Conservation (phyloP, 1,284 basidiomycete genomes). For the Macrocystidia cucumis region DNA sequence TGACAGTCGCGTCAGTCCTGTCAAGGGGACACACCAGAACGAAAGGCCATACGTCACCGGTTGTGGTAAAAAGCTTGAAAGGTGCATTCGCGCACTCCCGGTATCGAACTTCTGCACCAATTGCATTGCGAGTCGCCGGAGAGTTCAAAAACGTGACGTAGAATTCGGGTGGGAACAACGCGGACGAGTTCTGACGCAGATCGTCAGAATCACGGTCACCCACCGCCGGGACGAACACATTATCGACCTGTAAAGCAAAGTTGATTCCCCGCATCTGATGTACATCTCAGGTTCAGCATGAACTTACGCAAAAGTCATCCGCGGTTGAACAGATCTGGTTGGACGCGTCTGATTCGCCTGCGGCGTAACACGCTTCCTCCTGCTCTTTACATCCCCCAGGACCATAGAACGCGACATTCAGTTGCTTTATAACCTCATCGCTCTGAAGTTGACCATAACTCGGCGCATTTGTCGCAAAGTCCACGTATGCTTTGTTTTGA, state of each 20-base stretch:
- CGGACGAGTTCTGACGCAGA: slow-evolving; percentile 42
- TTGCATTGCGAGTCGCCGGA: slow-evolving; percentile 26
- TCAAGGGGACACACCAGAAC: no score
- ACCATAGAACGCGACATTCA: slow-evolving; percentile 40
- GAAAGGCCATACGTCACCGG: neutral
- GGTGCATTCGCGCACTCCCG: slow-evolving; percentile 9
- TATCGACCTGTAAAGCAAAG: slow-evolving; percentile 35
- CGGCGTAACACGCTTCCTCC: slow-evolving; percentile 44
- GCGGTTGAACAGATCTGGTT: slow-evolving; percentile 40
- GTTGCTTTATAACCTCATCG: slow-evolving; percentile 30
- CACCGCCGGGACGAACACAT: slow-evolving; percentile 39
- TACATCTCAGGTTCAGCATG: no score
- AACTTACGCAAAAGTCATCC: slow-evolving; percentile 45
- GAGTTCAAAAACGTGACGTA: slow-evolving; percentile 37
- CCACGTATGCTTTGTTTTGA: slow-evolving; percentile 49
- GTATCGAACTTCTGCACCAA: slow-evolving; percentile 25
- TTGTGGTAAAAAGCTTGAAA: neutral
- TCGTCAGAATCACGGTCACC: slow-evolving; percentile 45
- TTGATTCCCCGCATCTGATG: no score
- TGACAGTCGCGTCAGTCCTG: no score
- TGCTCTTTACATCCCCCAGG: slow-evolving; percentile 40
- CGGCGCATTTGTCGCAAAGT: slow-evolving; percentile 48
- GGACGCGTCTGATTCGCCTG: slow-evolving; percentile 33
- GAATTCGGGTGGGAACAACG: slow-evolving; percentile 45
- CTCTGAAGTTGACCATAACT: slow-evolving; percentile 53